Percentiles rank a stretch among this genome's conserved stretches.
Evolutionary conservation across 306 rosid genomes (phyloP).

Genomic region (Chamaecrista fasciculata): DNA sequence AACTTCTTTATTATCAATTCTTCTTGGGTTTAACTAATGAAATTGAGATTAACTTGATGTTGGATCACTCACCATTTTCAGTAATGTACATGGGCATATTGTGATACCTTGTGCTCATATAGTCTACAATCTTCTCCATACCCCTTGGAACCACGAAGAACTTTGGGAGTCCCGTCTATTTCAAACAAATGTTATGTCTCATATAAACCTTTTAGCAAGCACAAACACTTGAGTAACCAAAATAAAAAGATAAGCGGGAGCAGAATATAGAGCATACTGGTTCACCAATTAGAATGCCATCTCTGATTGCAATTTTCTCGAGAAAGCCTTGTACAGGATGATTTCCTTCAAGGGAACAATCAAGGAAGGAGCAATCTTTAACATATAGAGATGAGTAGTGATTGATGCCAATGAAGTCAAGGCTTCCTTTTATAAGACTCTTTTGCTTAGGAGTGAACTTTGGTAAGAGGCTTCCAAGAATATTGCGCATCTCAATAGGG

Average conservation of each 20-base stretch:
- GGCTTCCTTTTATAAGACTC: slow-evolving; percentile 45
- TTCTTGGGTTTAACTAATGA: background rate
- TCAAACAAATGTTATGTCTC: background rate
- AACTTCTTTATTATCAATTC: background rate
- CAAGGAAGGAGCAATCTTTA: slow-evolving; percentile 46
- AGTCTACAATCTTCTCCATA: slow-evolving; percentile 51
- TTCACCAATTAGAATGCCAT: slow-evolving; percentile 63
- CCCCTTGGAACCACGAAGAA: slow-evolving; percentile 69
- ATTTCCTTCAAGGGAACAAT: slow-evolving; percentile 37
- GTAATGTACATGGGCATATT: slow-evolving; percentile 56
- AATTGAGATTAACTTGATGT: background rate
- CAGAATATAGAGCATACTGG: slow-evolving; percentile 39
- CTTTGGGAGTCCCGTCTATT: slow-evolving; percentile 49
- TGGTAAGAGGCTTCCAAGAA: slow-evolving; percentile 51
- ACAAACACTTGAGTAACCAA: background rate
- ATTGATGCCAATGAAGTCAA: slow-evolving; percentile 62
- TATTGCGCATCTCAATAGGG: slow-evolving; percentile 52
- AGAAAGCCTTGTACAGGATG: slow-evolving; percentile 51
- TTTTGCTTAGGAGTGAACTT: slow-evolving; percentile 43
- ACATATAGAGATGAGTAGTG: slow-evolving; percentile 54
- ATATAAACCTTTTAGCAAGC: background rate
- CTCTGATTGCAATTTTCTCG: slow-evolving; percentile 29
- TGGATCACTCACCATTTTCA: slow-evolving; percentile 57
- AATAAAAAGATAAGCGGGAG: background rate
- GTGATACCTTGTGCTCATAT: slow-evolving; percentile 49